These are phyloP conservation scores for Emydomyces testavorans DNA, from an alignment of 2,329 filamentous ascomycete genomes.

Conservation along the genomic window DNA sequence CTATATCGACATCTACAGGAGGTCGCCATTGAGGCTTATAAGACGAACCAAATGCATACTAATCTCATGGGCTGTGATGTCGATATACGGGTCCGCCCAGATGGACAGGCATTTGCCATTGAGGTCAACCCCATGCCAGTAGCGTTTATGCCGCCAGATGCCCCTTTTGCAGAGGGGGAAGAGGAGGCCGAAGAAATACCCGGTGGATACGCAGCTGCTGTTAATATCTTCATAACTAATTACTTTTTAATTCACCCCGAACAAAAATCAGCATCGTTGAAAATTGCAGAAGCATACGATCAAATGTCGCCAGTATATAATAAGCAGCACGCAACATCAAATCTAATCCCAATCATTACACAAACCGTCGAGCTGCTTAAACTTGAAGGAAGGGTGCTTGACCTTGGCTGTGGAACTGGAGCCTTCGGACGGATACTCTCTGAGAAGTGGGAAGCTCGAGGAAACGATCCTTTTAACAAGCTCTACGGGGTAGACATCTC, in stretches of 20 bases:
- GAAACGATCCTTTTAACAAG: constrained; percentile 5
- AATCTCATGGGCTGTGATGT: constrained; percentile 19
- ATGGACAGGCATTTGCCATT: constrained; percentile 18
- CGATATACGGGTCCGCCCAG: constrained; percentile 17
- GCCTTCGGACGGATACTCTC: constrained; percentile 15
- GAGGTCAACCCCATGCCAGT: constrained; percentile 21
- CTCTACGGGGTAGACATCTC: constrained; percentile 14
- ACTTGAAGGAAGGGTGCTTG: constrained; percentile 16
- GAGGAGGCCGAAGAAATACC: constrained; percentile 16
- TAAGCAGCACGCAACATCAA: neutral
- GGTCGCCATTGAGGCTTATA: constrained; percentile 18
- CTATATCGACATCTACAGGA: constrained; percentile 19
- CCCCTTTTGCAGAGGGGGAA: constrained; percentile 15
- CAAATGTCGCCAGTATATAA: constrained; percentile 9
- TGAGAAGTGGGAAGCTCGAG: constrained; percentile 8
- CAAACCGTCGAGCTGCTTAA: neutral
- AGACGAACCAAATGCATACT: constrained; percentile 15
- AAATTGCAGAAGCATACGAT: constrained; percentile 6
- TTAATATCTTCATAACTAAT: constrained; percentile 20
- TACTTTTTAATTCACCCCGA: constrained; percentile 15
- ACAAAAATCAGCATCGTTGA: neutral
- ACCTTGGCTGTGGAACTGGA: constrained; percentile 19
- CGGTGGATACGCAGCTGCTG: constrained; percentile 17
- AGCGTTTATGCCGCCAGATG: constrained; percentile 16
- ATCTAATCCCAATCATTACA: neutral